Evolutionary conservation across 2,329 filamentous ascomycete species (phyloP).

Genomic region (Cercospora nicotianae): DNA sequence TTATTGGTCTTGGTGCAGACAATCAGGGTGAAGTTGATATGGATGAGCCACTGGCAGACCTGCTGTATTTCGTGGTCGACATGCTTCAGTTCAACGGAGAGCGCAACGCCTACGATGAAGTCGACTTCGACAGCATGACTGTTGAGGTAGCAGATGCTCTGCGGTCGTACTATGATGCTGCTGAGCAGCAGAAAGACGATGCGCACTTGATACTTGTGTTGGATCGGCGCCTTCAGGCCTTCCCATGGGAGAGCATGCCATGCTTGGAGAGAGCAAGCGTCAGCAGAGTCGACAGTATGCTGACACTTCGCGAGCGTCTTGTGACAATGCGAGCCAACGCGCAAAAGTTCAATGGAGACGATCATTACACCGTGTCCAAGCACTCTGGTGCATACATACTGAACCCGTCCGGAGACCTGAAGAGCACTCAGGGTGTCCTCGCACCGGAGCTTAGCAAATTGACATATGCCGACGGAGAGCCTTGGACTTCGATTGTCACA

Average conservation of each 20-base stretch:
- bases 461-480: conserved; percentile 26
- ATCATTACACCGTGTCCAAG: conserved; percentile 51
- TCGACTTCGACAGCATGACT: conserved; percentile 90
- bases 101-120: conserved; percentile 93
- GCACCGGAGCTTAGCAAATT: conserved; percentile 60
- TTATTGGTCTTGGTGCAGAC: conserved; percentile 78
- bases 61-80: conserved; percentile 94
- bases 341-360: not conserved
- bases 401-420: conserved; percentile 83
- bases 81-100: conserved; percentile 96
- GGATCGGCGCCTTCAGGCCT: conserved; percentile 84
- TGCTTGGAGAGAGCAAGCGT: conserved; percentile 78
- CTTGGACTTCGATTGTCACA: conserved; percentile 69
- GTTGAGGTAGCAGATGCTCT: conserved; percentile 85
- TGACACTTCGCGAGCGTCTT: conserved; percentile 75
- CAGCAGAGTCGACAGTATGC: conserved; percentile 83
- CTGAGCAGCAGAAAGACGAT: conserved; percentile 37
- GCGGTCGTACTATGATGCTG: conserved; percentile 67
- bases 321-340: conserved; percentile 50
- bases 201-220: conserved; percentile 84
- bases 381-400: conserved; percentile 73
- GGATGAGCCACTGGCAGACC: conserved; percentile 85
- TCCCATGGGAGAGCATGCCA: conserved; percentile 94
- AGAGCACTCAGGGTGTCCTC: conserved; percentile 75
- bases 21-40: conserved; percentile 68